Evolutionary conservation across 208 protist genomes (phyloP).

Genomic region (Naegleria lovaniensis): DNA sequence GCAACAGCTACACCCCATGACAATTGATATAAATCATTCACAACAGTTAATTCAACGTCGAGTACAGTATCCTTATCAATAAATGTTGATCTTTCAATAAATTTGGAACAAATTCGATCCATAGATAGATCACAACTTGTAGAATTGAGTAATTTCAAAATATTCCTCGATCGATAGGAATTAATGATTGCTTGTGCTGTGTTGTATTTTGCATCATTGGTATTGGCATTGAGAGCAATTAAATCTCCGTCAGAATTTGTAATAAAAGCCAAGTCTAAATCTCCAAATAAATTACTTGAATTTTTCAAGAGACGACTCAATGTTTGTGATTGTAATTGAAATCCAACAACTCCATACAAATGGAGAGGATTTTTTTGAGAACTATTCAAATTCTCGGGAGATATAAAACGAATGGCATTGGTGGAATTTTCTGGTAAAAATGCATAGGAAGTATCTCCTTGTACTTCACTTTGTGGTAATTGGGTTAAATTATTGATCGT

Average conservation of each 20-base stretch:
- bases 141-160: background rate
- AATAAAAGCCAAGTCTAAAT: background rate
- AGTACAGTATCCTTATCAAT: background rate
- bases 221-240: background rate
- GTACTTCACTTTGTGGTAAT: background rate
- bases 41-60: background rate
- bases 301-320: background rate
- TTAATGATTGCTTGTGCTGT: background rate
- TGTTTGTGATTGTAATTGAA: background rate
- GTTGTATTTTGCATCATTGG: background rate
- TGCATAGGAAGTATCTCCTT: too few relatives aligned
- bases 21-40: background rate
- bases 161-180: background rate
- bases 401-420: too few relatives aligned
- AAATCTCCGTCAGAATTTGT: background rate
- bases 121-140: background rate
- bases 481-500: background rate
- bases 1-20: background rate
- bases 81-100: background rate
- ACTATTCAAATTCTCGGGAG: background rate
- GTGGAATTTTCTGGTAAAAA: background rate
- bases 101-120: background rate
- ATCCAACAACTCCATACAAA: background rate
- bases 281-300: background rate
- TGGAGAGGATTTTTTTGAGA: background rate